phyloP scores from a whole-genome alignment of 2,329 filamentous ascomycete genomes.

The Trichoderma endophyticum region DNA sequence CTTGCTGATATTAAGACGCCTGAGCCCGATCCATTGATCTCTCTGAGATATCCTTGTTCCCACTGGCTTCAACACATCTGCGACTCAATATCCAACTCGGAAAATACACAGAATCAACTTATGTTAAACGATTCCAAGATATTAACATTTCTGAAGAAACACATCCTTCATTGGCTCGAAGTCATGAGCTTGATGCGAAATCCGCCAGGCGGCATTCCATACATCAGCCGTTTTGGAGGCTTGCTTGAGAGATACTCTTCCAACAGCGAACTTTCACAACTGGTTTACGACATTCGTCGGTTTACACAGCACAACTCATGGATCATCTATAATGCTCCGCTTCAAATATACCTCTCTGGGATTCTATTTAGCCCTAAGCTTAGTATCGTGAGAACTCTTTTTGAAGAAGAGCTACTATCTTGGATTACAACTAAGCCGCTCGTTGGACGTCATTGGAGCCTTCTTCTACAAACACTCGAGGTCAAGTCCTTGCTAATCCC shows the following conservation, averaged over 20 bases:
- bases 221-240: constrained; percentile 10
- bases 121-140: constrained; percentile 16
- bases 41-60: constrained; percentile 21
- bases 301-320: background rate
- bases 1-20: constrained; percentile 18
- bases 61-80: constrained; percentile 25
- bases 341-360: background rate
- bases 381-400: background rate
- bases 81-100: background rate
- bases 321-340: background rate
- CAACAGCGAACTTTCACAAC: background rate
- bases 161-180: constrained; percentile 15
- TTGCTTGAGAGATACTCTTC: background rate
- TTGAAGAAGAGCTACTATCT: background rate
- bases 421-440: background rate
- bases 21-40: constrained; percentile 20
- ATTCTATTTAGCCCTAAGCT: background rate
- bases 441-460: background rate
- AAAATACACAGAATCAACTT: background rate
- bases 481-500: background rate
- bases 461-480: background rate
- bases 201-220: constrained; percentile 12
- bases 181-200: background rate
- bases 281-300: constrained; percentile 26
- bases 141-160: background rate